phyloP scores from a whole-genome alignment of 176 grass and related monocot species.

The Zea luxurians region DNA sequence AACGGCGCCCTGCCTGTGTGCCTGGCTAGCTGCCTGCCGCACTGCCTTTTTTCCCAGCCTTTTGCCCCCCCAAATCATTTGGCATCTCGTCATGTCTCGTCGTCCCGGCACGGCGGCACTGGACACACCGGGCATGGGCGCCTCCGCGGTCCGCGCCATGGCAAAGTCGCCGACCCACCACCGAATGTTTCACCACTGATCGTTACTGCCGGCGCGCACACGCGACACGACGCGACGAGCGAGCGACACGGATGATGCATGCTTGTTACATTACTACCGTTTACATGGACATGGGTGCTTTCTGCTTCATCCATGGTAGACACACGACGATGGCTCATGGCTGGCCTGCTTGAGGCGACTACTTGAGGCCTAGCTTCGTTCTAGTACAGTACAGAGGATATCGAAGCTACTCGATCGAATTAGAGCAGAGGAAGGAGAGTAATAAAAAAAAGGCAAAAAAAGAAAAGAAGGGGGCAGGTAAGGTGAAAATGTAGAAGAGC shows the following conservation, averaged over 20 bases:
- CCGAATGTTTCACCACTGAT: slow-evolving; percentile 29
- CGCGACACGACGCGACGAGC: background rate
- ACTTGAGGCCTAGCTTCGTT: background rate
- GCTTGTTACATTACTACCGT: background rate
- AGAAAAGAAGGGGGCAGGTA: background rate
- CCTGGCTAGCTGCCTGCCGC: too few relatives aligned
- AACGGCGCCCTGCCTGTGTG: background rate
- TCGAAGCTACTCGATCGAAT: slow-evolving; percentile 25
- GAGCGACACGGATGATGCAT: background rate
- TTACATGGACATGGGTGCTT: background rate
- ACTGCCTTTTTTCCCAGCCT: slow-evolving; percentile 32
- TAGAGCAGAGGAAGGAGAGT: background rate
- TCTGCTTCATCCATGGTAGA: background rate
- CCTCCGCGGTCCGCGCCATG: background rate
- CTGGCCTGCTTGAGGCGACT: slow-evolving; percentile 25
- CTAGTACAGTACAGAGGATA: background rate
- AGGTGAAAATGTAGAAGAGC: background rate
- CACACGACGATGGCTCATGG: background rate
- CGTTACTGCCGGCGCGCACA: background rate
- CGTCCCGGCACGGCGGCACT: background rate
- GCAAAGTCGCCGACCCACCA: slow-evolving; percentile 29
- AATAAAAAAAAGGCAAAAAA: background rate
- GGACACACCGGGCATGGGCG: background rate
- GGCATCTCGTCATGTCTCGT: slow-evolving; percentile 22
- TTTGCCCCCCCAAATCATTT: slow-evolving; percentile 46